Conservation (phyloP, 306 rosid genomes). For the Quercus berberidifolia region DNA sequence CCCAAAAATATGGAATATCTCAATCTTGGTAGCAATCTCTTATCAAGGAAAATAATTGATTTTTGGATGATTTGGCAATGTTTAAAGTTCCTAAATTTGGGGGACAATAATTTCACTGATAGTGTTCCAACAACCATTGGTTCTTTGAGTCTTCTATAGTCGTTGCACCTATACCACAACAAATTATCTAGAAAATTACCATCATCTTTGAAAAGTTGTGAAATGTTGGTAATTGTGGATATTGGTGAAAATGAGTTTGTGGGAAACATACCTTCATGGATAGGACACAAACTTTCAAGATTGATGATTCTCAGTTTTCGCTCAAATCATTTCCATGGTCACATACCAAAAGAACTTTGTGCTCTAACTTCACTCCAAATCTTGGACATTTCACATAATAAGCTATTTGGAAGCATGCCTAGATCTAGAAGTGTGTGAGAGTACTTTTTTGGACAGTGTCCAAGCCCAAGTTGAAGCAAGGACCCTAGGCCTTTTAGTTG, state of each 20-base stretch:
- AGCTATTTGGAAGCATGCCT: background rate
- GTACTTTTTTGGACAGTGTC: too few relatives aligned
- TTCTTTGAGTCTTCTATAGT: background rate
- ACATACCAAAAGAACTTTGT: too few relatives aligned
- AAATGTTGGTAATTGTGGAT: background rate
- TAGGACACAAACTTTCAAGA: background rate
- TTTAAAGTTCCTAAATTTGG: background rate
- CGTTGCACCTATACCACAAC: slow-evolving; percentile 17
- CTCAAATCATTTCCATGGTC: too few relatives aligned
- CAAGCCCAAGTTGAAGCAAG: too few relatives aligned
- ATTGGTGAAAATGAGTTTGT: background rate
- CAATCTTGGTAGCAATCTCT: background rate
- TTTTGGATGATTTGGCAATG: slow-evolving; percentile 12
- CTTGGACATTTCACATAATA: too few relatives aligned
- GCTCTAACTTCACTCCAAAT: too few relatives aligned
- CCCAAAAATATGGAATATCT: background rate
- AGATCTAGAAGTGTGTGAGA: too few relatives aligned
- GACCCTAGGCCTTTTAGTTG: too few relatives aligned
- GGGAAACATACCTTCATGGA: slow-evolving; percentile 20
- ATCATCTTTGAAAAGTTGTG: background rate
- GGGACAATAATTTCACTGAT: background rate
- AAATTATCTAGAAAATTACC: slow-evolving; percentile 18
- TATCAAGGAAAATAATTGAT: slow-evolving; percentile 6
- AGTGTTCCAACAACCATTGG: slow-evolving; percentile 17
- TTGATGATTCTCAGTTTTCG: too few relatives aligned